phyloP scores from a whole-genome alignment of 164 flowering plant genomes.

The Platanus orientalis region DNA sequence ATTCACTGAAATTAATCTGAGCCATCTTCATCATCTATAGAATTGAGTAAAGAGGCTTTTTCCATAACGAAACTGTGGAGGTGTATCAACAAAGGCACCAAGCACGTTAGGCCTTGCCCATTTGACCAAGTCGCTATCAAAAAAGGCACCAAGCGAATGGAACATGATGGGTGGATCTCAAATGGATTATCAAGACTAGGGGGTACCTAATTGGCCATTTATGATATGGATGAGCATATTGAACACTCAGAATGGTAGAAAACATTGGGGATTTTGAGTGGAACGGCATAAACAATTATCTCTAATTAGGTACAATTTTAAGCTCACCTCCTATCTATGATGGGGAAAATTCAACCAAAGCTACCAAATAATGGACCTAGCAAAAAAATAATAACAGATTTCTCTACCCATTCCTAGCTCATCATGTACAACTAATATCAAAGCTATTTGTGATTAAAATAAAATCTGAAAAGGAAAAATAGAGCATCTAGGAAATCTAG shows the following conservation, averaged over 20 bases:
- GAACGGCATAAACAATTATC: slow-evolving; percentile 63
- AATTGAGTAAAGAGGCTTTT: no score
- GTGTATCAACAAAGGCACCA: no score
- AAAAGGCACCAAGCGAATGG: no score
- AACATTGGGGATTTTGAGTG: slow-evolving; percentile 92
- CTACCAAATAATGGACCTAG: background rate
- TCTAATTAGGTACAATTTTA: slow-evolving; percentile 47
- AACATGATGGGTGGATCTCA: slow-evolving; percentile 41
- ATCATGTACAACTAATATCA: background rate
- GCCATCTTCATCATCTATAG: no score
- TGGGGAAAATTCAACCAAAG: slow-evolving; percentile 10
- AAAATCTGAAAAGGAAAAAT: slow-evolving; percentile 4
- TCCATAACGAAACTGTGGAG: no score
- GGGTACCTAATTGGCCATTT: slow-evolving; percentile 64
- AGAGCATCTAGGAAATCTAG: no score
- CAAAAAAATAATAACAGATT: background rate
- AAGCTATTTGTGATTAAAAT: slow-evolving; percentile 4
- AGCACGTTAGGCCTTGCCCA: no score
- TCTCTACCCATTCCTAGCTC: background rate
- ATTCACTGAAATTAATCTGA: no score
- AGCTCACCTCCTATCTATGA: slow-evolving; percentile 10
- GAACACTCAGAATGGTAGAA: slow-evolving; percentile 74
- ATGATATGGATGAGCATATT: slow-evolving; percentile 80
- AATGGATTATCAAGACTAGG: slow-evolving; percentile 66
- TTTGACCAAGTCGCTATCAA: no score